Evolutionary conservation across 2,329 filamentous ascomycete species (phyloP).

Genomic region (Phaeosphaeria sp.): DNA sequence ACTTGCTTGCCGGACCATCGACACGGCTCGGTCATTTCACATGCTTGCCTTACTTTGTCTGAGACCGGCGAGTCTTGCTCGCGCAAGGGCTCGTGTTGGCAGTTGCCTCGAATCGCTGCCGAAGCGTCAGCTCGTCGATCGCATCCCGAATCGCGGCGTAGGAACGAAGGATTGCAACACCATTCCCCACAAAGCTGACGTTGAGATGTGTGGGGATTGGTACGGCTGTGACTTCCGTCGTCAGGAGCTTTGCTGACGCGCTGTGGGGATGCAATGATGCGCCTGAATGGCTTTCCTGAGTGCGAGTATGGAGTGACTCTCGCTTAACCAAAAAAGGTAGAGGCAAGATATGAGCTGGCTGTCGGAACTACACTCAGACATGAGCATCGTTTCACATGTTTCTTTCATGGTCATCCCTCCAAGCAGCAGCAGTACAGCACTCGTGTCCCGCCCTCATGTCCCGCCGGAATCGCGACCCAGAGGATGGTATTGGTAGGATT

Average conservation of each 20-base stretch:
- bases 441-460: no score
- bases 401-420: no score
- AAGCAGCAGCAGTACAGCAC: no score
- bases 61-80: not conserved
- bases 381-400: no score
- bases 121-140: not conserved
- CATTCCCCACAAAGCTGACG: not conserved
- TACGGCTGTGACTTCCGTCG: not conserved
- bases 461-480: not conserved
- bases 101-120: not conserved
- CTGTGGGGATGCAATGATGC: not conserved
- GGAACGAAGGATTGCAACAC: not conserved
- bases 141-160: not conserved
- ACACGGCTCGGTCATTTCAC: not conserved
- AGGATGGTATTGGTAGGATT: not conserved
- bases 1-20: not conserved
- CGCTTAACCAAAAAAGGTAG: not conserved
- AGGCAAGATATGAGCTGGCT: not conserved
- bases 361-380: not conserved
- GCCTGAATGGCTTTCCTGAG: not conserved
- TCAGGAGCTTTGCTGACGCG: not conserved
- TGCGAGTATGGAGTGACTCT: not conserved
- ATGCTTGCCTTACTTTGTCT: not conserved
- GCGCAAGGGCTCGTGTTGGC: not conserved
- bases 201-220: not conserved